phyloP scores from a whole-genome alignment of 2,329 filamentous ascomycete genomes.

The Exophiala sideris region DNA sequence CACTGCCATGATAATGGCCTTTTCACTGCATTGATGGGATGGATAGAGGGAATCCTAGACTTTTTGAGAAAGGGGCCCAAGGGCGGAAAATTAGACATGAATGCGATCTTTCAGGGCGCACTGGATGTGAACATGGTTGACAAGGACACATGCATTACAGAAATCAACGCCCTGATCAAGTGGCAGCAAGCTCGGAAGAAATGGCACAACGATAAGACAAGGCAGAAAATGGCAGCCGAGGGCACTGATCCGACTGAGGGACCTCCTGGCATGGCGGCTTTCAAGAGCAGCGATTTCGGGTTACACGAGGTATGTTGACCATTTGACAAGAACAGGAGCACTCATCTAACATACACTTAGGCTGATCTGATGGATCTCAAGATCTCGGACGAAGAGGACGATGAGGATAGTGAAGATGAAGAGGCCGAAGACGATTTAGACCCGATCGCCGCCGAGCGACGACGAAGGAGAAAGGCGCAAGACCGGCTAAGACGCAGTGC shows the following conservation, averaged over 20 bases:
- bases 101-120: constrained; percentile 82
- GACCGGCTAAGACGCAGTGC: constrained; percentile 76
- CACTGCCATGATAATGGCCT: constrained; percentile 95
- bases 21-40: constrained; percentile 93
- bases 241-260: constrained; percentile 51
- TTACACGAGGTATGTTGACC: constrained; percentile 64
- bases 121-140: constrained; percentile 66
- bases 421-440: constrained; percentile 76
- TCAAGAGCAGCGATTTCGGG: constrained; percentile 84
- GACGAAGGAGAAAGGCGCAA: constrained; percentile 69
- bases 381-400: constrained; percentile 69
- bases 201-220: constrained; percentile 96
- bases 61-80: constrained; percentile 84
- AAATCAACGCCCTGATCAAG: constrained; percentile 80
- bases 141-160: constrained; percentile 66
- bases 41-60: constrained; percentile 92
- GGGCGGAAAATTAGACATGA: constrained; percentile 88
- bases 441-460: constrained; percentile 82
- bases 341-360: constrained; percentile 34
- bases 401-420: constrained; percentile 60
- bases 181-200: constrained; percentile 97
- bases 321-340: background rate
- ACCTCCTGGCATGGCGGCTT: constrained; percentile 55
- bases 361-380: constrained; percentile 79
- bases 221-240: constrained; percentile 97